phyloP scores from a whole-genome alignment of 306 rosid species.

The Sicyos baderoa region DNA sequence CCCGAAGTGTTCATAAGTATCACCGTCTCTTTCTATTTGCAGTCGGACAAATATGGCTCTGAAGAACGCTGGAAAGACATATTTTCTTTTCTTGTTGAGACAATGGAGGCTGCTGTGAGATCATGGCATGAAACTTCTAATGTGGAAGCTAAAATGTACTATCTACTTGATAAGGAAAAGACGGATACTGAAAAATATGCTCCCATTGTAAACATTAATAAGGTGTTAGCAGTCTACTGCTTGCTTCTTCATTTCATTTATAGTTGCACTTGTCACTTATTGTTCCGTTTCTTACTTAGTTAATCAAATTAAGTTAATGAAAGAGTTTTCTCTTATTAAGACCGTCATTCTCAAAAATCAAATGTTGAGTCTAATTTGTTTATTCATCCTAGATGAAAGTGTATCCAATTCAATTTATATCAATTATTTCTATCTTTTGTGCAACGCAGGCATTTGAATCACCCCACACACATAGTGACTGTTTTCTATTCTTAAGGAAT shows the following conservation, averaged over 20 bases:
- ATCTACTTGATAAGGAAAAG: slow-evolving; percentile 77
- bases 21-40: slow-evolving; percentile 28
- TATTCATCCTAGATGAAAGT: neutral
- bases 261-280: slow-evolving; percentile 14
- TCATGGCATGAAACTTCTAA: slow-evolving; percentile 77
- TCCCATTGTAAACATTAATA: slow-evolving; percentile 80
- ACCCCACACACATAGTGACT: slow-evolving; percentile 71
- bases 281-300: slow-evolving; percentile 10
- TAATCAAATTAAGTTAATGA: too few relatives aligned
- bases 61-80: slow-evolving; percentile 67
- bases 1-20: slow-evolving; percentile 1
- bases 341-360: neutral
- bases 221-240: slow-evolving; percentile 41
- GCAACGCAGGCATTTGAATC: slow-evolving; percentile 83
- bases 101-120: slow-evolving; percentile 88
- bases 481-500: slow-evolving; percentile 79
- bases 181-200: slow-evolving; percentile 78
- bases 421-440: slow-evolving; percentile 18
- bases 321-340: too few relatives aligned
- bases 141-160: slow-evolving; percentile 82
- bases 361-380: neutral
- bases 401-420: neutral
- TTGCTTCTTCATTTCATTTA: slow-evolving; percentile 7
- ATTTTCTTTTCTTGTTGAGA: slow-evolving; percentile 73
- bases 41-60: slow-evolving; percentile 69